Evolutionary conservation across 345 rosid genomes (phyloP), one percentile per base, ranked within the genome.

Genomic region (Abelmoschus esculentus): DNA sequence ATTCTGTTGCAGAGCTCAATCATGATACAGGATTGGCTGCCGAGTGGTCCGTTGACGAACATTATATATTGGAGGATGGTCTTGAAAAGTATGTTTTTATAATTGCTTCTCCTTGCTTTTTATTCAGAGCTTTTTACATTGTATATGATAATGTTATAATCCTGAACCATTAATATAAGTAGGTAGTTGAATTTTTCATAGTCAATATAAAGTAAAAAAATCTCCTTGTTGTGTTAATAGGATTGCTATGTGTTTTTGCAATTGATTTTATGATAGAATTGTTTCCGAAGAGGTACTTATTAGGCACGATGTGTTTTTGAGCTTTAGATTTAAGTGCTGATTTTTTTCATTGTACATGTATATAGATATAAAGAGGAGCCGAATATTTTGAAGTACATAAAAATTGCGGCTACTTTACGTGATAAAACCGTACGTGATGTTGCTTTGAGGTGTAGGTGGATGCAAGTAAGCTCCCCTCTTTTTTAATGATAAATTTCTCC

Each of bases 381-480:
- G 60, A 87, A 81, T 75, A 88, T 93, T 53, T 79, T 89, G 89
- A 93, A 75, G 84, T 93, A 89, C 79, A 82, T 93, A 60, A 91
- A 88, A 75, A 85, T 93, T 75, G 99, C 97, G 2, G 89, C 89
- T 28, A 81, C 79, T 65, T 80, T 93, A 73, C 96, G 74, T 65
- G 89, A 91, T 46, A 93, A 93, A 85, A 86, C 87, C 10, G 96
- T 93, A 6, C 88, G 99, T 13, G 99, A 93, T 83, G 97, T 93
- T 81, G 97, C 99, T 66, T 76, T 93, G 85, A 86, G 96, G 84
- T 91, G 99, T 80, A 85, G 96, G 73, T 93, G 96, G 96, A 80
- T 89, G 91, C 86, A 81, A 67, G 99, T 93, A 83, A 76, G 88
- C 73, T 75, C 55, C 71, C 67, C 73, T 74, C 55, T 67, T 32